Evolutionary conservation across 352 stramenopile genomes (phyloP).

Genomic region (Globisporangium megalacanthum): DNA sequence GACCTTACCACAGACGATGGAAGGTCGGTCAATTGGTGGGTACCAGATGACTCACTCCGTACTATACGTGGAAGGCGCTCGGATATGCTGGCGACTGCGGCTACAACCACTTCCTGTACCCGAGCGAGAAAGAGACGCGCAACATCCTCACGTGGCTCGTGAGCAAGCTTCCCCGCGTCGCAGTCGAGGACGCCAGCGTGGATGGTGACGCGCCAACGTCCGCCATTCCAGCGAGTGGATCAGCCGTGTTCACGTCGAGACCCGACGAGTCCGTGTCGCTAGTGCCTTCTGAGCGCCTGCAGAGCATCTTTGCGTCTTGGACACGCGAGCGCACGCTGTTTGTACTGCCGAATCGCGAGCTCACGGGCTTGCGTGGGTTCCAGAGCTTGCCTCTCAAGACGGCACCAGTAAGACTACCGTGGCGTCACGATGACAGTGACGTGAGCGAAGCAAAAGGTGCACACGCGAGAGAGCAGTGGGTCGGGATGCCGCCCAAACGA

Average conservation of each 20-base stretch:
- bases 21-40: no score
- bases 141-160: slow-evolving; percentile 81
- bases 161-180: slow-evolving; percentile 53
- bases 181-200: not conserved
- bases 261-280: no score
- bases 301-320: slow-evolving; percentile 45
- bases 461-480: not conserved
- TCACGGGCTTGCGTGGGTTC: slow-evolving; percentile 38
- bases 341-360: slow-evolving; percentile 28
- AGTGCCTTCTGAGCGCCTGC: not conserved
- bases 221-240: slow-evolving; percentile 6
- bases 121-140: slow-evolving; percentile 74
- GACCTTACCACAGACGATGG: no score
- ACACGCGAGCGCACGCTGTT: slow-evolving; percentile 43
- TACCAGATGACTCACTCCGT: no score
- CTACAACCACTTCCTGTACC: slow-evolving; percentile 89
- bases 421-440: no score
- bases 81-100: slow-evolving; percentile 81
- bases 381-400: slow-evolving; percentile 44
- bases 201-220: slow-evolving; percentile 10
- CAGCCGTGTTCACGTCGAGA: not conserved
- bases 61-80: no score
- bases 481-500: not conserved
- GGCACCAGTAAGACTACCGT: slow-evolving; percentile 29
- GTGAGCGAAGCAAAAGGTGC: slow-evolving; percentile 1